Base-by-base conservation (phyloP, 768 basidiomycete species). In the Russula dissimulans region DNA sequence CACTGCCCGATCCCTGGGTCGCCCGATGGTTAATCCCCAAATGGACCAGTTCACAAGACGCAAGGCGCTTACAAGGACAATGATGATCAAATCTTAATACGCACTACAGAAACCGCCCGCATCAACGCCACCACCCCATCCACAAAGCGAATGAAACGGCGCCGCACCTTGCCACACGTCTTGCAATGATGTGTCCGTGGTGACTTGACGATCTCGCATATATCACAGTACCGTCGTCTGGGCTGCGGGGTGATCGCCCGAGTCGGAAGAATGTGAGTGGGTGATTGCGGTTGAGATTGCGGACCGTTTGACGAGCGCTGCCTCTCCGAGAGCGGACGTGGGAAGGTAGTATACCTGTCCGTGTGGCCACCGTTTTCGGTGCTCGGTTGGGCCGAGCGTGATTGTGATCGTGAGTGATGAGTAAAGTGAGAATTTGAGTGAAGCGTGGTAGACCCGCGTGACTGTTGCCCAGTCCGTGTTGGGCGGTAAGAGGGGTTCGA, bases 1-100 rank as follows among this genome's bases (percentile, higher is more conserved):
- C 94, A 97, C 68, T 93, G 90, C 11, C 94, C 94, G 54, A 97
- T 86, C 94, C 93, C 89, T 83, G 49, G 54, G 60, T 61, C 53
- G 61, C 60, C 6, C 44, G 46, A 50, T n/a, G 41, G 34, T 60
- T 18, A 61, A 26, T 36, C 10, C 12, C 26, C 36, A 26, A 56
- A 58, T 10, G 9, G 26, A 46, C 52, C 31, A 44, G 34, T 17
- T 6, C 4, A 32, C 14, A 12, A 31, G 47, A 41, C 31, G 15
- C 43, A 38, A 38, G 18, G 17, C 6, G 75, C 85, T 64, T 70
- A 89, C 89, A 93, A 52, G 91, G 91, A 73, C 91, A 94, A 68
- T 94, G 91, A 72, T 94, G 91, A 68, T 94, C 91, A 65, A 85
- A 93, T 69, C 83, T 86, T 49, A 94, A 70, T 6, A 93, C 77